Conservation (phyloP, 306 rosid genomes). For the Heteromeles arbutifolia region DNA sequence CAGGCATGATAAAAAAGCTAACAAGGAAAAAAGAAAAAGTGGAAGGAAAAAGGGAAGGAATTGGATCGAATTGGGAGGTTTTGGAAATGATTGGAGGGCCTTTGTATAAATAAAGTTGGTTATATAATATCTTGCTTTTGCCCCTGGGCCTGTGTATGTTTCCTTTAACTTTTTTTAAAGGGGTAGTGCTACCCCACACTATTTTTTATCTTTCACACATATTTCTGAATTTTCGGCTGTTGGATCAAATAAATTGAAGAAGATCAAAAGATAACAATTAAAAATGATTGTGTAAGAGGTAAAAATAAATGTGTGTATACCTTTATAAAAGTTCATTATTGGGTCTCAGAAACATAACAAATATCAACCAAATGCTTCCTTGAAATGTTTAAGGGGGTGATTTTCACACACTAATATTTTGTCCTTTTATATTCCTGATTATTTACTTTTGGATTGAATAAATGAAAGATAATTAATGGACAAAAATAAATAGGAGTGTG, state of each 20-base stretch:
- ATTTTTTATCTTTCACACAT: no score
- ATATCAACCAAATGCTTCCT: conserved; percentile 9
- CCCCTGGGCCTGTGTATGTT: conserved; percentile 24
- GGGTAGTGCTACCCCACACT: no score
- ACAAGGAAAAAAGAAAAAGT: conserved; percentile 33
- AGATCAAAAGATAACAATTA: no score
- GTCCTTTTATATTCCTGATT: not conserved
- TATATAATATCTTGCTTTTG: conserved; percentile 38
- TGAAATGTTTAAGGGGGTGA: not conserved
- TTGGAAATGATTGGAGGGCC: conserved; percentile 44
- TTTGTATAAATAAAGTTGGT: conserved; percentile 33
- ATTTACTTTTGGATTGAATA: no score
- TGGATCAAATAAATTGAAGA: no score
- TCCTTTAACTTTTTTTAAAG: conserved; percentile 31
- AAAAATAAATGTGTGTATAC: no score
- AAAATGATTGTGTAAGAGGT: no score
- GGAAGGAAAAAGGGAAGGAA: conserved; percentile 23
- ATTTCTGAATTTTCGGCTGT: accelerated
- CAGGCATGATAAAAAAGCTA: conserved; percentile 41
- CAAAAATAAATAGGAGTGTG: not conserved
- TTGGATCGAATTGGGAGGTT: conserved; percentile 26
- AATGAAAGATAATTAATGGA: not conserved
- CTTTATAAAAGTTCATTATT: conserved; percentile 26
- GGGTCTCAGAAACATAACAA: conserved; percentile 20
- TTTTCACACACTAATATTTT: not conserved